phyloP scores from a whole-genome alignment of 371 early-diverging fungal genomes.

The Mucor lusitanicus region DNA sequence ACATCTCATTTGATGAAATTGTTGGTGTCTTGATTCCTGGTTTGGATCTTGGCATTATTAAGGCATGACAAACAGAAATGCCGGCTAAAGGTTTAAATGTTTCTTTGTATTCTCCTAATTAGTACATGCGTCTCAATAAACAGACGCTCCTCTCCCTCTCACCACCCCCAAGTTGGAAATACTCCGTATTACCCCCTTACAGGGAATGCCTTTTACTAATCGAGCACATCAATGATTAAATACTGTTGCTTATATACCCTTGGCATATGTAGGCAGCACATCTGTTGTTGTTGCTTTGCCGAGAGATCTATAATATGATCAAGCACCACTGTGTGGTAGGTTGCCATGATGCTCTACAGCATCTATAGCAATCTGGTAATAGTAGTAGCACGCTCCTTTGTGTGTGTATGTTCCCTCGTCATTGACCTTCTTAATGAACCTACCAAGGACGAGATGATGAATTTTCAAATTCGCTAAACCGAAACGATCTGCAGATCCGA shows the following conservation, averaged over 20 bases:
- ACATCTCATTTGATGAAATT: background rate
- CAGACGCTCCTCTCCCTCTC: background rate
- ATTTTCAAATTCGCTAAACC: background rate
- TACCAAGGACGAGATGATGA: background rate
- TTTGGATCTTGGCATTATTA: background rate
- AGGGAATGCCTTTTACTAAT: background rate
- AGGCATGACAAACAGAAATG: background rate
- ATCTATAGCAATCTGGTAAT: background rate
- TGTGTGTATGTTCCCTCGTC: no score
- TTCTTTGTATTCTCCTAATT: background rate
- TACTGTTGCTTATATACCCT: background rate
- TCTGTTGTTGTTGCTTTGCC: background rate
- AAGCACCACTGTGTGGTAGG: background rate
- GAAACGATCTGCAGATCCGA: background rate
- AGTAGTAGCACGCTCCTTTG: no score
- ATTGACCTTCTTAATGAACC: no score
- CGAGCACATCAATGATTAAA: background rate
- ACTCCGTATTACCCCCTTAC: background rate
- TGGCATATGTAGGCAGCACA: background rate
- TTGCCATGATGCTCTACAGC: background rate
- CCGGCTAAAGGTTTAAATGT: background rate
- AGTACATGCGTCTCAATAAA: background rate
- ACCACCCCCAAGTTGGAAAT: background rate
- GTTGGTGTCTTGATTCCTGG: background rate
- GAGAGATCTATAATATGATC: background rate